Conservation (phyloP, 768 basidiomycete species). For the Cystobasidium tubakii region DNA sequence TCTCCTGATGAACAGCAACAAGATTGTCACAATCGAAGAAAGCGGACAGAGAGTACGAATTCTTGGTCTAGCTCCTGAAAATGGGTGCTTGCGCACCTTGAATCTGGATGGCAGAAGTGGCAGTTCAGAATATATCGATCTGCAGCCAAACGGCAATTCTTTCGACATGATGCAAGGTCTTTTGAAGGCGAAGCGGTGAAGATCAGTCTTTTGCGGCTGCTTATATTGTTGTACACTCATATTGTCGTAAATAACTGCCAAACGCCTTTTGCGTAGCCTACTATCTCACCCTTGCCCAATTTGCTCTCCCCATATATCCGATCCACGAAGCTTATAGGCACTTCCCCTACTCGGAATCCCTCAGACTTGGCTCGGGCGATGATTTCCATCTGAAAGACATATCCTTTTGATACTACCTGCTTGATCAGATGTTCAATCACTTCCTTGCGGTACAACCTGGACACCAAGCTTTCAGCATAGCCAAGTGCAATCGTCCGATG, state of each 20-base stretch:
- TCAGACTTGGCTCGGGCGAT: constrained; percentile 80
- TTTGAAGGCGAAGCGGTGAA: constrained; percentile 26
- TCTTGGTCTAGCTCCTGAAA: constrained; percentile 73
- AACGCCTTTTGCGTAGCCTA: constrained; percentile 78
- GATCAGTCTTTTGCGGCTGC: not conserved
- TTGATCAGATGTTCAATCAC: constrained; percentile 78
- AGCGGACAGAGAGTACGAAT: constrained; percentile 67
- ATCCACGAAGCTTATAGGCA: constrained; percentile 92
- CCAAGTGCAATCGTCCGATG: constrained; percentile 29
- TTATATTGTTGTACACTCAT: constrained; percentile 48
- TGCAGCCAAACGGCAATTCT: constrained; percentile 95
- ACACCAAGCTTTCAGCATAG: not conserved
- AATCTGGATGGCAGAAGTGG: constrained; percentile 52
- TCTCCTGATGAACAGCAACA: constrained; percentile 56
- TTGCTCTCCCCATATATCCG: constrained; percentile 90
- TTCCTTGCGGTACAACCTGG: constrained; percentile 66
- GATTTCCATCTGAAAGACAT: constrained; percentile 98
- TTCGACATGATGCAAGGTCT: constrained; percentile 69
- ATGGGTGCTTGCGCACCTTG: constrained; percentile 78
- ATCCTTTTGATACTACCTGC: constrained; percentile 76
- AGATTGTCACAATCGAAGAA: constrained; percentile 74
- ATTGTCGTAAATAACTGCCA: constrained; percentile 71
- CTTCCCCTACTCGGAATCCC: constrained; percentile 79
- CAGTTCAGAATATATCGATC: constrained; percentile 61
- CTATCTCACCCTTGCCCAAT: constrained; percentile 77